A percentile compares a stretch with the other conserved stretches of the same genome.
phyloP scores from a whole-genome alignment of 179 eudicot species.

The Silene noctiflora region DNA sequence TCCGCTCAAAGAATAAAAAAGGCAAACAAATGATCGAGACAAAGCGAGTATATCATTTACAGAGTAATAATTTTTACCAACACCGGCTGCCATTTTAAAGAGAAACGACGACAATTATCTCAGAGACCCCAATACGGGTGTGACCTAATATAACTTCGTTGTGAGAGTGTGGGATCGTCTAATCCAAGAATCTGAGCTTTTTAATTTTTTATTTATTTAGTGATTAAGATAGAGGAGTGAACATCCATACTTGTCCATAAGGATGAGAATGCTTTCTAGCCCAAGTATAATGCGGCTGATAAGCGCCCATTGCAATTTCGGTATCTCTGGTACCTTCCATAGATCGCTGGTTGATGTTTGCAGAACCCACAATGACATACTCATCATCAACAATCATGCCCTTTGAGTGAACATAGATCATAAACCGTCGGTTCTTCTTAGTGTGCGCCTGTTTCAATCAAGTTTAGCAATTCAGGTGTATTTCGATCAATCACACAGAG shows the following conservation, averaged over 20 bases:
- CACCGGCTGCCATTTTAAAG: too few relatives aligned
- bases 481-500: too few relatives aligned
- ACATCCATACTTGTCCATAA: conserved; percentile 27
- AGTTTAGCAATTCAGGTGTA: not conserved
- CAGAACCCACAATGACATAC: conserved; percentile 38
- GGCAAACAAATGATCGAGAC: too few relatives aligned
- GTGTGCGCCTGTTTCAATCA: conserved; percentile 23
- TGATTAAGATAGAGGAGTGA: not conserved
- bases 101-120: too few relatives aligned
- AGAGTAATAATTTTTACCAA: too few relatives aligned
- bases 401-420: conserved; percentile 45
- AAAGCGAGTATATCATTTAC: too few relatives aligned
- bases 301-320: conserved; percentile 45
- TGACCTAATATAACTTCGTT: too few relatives aligned
- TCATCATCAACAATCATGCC: conserved; percentile 49
- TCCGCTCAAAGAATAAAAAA: too few relatives aligned
- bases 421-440: conserved; percentile 33
- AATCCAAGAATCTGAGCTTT: too few relatives aligned
- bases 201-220: too few relatives aligned
- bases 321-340: conserved; percentile 48
- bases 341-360: conserved; percentile 45
- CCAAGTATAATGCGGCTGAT: conserved; percentile 40
- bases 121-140: too few relatives aligned
- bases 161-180: too few relatives aligned
- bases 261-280: conserved; percentile 26